Base-by-base conservation (phyloP, 352 stramenopile genomes). In the Phytophthora chlamydospora region DNA sequence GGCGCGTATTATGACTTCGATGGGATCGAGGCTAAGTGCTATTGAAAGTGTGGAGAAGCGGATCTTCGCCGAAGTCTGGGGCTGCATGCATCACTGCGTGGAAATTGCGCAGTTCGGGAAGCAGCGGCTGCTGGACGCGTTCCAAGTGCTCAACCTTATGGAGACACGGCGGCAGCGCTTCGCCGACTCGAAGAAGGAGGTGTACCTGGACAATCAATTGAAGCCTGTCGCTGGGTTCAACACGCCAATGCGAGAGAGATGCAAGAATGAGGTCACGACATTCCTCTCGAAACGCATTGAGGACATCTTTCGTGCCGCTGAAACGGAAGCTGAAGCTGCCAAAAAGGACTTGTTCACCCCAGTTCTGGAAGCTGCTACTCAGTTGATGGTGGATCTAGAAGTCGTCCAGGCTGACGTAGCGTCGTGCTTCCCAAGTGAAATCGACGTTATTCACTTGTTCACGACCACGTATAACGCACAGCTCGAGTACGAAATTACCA, bases 371-470 rank as follows among this genome's bases (percentile, higher is more conserved):
- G 80, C 74, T 14, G 86, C 84, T 6, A 93, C 89, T 19, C 81
- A 90, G 24, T 51, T 93, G 50, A 70, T 95, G 50, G 75, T 95
- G 64, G 81, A 95, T 16, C 46, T 95, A 17, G 86, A 93, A 62
- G 76, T 88, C 43, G 79, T 95, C 0, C 81, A 93, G 47, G 75
- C 71, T 8, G 83, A 95, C 13, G 86, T 95, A 27, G 72, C 78
- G 12, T 40, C 62, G 9, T 93, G 79, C 32, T 95, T 95, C 46
- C 86, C 86, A 11, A 68, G 49, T 9, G 80, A 91, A 6, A 83
- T 95, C n/a, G 84, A 95, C 39, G 71, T 92, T 6, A 71, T 95
- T 17, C 64, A 91, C n/a, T 66, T 95, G 24, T 93, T 91, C 34
- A 83, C 82, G 2, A 75, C 52, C 40, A 89, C 83, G n/a, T 93